phyloP scores from a whole-genome alignment of 768 basidiomycete genomes.

The Candolleomyces eurysporus region DNA sequence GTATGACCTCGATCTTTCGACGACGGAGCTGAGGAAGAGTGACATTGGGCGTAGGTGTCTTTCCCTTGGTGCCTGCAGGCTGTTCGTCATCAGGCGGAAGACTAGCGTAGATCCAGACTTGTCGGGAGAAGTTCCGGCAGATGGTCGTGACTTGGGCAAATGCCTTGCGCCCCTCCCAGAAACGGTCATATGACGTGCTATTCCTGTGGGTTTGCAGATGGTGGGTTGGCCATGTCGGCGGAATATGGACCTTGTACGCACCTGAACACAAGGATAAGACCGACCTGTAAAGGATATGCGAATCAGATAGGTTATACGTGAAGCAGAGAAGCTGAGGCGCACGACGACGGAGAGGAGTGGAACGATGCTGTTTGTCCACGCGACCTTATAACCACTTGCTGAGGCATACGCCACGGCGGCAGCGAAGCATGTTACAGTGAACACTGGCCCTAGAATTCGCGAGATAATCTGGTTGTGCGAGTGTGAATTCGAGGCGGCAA shows the following conservation, averaged over 20 bases:
- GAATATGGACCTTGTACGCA: slow-evolving; percentile 27
- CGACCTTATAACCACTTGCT: slow-evolving; percentile 54
- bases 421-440: slow-evolving; percentile 80
- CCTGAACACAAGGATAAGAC: slow-evolving; percentile 87
- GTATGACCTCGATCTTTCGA: slow-evolving; percentile 69
- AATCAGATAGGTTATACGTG: slow-evolving; percentile 1
- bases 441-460: slow-evolving; percentile 76
- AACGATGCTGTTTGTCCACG: slow-evolving; percentile 79
- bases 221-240: background rate
- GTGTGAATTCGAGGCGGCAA: background rate
- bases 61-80: slow-evolving; percentile 46
- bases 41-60: slow-evolving; percentile 43
- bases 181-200: slow-evolving; percentile 82
- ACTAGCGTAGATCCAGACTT: slow-evolving; percentile 78
- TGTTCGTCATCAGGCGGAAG: slow-evolving; percentile 55
- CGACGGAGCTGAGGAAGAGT: slow-evolving; percentile 53
- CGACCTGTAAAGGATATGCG: slow-evolving; percentile 53
- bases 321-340: slow-evolving; percentile 25
- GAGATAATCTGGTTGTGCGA: slow-evolving; percentile 53
- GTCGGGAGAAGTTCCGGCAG: slow-evolving; percentile 73
- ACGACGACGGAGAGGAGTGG: slow-evolving; percentile 90
- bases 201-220: slow-evolving; percentile 43
- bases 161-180: slow-evolving; percentile 86
- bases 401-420: slow-evolving; percentile 56
- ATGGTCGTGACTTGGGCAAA: slow-evolving; percentile 72